Evolutionary conservation across 2,329 filamentous ascomycete genomes (phyloP), one percentile per base, ranked within the genome.

Genomic region (Ophiostoma himal-ulmi): DNA sequence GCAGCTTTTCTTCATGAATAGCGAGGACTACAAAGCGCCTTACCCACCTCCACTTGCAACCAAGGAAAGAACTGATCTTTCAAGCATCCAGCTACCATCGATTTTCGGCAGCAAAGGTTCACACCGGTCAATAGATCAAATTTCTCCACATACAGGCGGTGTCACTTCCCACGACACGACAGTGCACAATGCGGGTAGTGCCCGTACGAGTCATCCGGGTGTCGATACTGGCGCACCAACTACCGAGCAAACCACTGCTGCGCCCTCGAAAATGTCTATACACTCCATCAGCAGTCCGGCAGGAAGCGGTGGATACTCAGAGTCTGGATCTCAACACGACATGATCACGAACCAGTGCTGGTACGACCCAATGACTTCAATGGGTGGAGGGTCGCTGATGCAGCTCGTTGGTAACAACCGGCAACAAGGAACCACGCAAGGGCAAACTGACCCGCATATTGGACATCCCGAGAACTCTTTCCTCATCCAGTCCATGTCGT

Each of bases 401-500:
- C 62, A 65, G 8, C 62, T 65, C 20, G 62, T 65, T n/a, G 62
- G 36, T 5, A 20, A 26, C 20, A 22, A n/a, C 20, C 62, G 36
- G 62, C 17, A n/a, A 11, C 62, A 65, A 8, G 36, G 20, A 13
- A n/a, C 34, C 3, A 14, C 20, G 4, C 36, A 22, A 3, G 36
- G 62, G 5, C 62, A 65, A 5, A 36, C 36, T 11, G 30, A n/a
- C 26, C 7, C 34, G 5, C 30, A 57, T 22, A 26, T 36, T 5
- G 60, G 30, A n/a, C 62, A 39, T 5, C 34, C 62, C 1, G 62
- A 65, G 8, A 37, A 65, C 20, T 65, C 62, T 7, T 65, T 65
- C n/a, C 34, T 65, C 36, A 65, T 65, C 20, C 62, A 65, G 11
- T 22, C 62, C 20, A 65, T 65, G 62, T 65, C 62, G 36, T 65